Conservation (phyloP, 179 eudicot species). For the Silene noctiflora region DNA sequence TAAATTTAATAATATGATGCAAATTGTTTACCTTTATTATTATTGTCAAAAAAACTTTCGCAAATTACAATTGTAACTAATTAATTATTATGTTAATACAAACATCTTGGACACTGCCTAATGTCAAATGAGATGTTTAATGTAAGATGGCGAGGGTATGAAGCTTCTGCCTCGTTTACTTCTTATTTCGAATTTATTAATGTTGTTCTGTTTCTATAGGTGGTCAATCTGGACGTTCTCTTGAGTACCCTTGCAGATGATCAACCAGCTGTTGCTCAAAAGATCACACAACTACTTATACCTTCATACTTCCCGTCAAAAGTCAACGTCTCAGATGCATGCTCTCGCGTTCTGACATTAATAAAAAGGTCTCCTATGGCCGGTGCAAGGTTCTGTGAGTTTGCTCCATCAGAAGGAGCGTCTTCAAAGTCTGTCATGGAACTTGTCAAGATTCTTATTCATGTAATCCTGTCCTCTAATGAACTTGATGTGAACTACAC, state of each 20-base stretch:
- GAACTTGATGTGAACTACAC: conserved; percentile 38
- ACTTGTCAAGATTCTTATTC: conserved; percentile 51
- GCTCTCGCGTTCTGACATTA: conserved; percentile 73
- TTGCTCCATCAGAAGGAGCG: conserved; percentile 72
- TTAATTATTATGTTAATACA: neutral
- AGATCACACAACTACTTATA: conserved; percentile 71
- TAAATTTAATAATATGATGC: neutral
- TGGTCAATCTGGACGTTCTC: conserved; percentile 56
- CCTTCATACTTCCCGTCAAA: conserved; percentile 88
- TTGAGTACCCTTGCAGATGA: conserved; percentile 69
- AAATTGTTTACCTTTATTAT: too few species aligned
- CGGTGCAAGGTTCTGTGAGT: conserved; percentile 93
- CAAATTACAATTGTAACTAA: neutral
- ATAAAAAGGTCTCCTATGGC: conserved; percentile 79
- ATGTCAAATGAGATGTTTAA: neutral
- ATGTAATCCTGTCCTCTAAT: conserved; percentile 38
- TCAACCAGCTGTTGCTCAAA: conserved; percentile 68
- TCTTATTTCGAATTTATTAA: conserved; percentile 8
- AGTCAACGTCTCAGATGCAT: conserved; percentile 65
- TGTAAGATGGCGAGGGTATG: neutral
- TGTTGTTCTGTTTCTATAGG: conserved; percentile 37
- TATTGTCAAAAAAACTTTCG: neutral
- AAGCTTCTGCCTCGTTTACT: neutral
- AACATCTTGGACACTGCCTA: neutral
- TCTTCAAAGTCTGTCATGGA: conserved; percentile 60